Conservation (phyloP, 2,329 filamentous ascomycete species). For the Clonostachys byssicola region DNA sequence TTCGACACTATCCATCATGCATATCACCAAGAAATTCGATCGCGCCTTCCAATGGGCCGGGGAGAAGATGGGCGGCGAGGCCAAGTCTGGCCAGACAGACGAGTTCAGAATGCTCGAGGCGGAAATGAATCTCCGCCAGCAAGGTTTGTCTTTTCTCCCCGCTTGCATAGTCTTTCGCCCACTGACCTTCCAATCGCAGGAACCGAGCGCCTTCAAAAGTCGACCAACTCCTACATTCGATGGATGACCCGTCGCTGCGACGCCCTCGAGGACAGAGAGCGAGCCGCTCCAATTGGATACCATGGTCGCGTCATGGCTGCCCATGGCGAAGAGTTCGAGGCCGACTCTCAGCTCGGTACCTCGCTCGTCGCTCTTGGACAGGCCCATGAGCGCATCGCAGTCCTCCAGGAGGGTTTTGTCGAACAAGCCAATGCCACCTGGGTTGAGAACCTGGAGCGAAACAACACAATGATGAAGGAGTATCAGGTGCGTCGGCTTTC, state of each 20-base stretch:
- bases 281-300: slow-evolving; percentile 73
- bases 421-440: slow-evolving; percentile 74
- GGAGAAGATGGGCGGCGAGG: slow-evolving; percentile 90
- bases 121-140: slow-evolving; percentile 85
- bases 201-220: slow-evolving; percentile 84
- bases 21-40: slow-evolving; percentile 80
- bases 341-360: slow-evolving; percentile 85
- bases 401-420: slow-evolving; percentile 80
- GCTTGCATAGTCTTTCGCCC: not conserved
- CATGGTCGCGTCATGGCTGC: slow-evolving; percentile 81
- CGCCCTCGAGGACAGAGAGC: slow-evolving; percentile 77
- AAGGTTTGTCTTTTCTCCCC: slow-evolving; percentile 57
- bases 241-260: slow-evolving; percentile 82
- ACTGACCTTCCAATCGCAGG: slow-evolving; percentile 42
- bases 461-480: slow-evolving; percentile 92
- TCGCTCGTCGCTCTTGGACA: slow-evolving; percentile 76
- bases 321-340: slow-evolving; percentile 90
- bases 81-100: slow-evolving; percentile 81
- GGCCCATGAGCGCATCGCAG: slow-evolving; percentile 82
- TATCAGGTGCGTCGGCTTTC: slow-evolving; percentile 66
- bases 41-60: slow-evolving; percentile 97
- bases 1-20: slow-evolving; percentile 29
- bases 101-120: slow-evolving; percentile 87
- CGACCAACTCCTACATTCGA: slow-evolving; percentile 83
- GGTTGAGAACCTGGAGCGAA: slow-evolving; percentile 89